phyloP scores from a whole-genome alignment of 2,329 filamentous ascomycete genomes.

The Aspergillus glaucus region DNA sequence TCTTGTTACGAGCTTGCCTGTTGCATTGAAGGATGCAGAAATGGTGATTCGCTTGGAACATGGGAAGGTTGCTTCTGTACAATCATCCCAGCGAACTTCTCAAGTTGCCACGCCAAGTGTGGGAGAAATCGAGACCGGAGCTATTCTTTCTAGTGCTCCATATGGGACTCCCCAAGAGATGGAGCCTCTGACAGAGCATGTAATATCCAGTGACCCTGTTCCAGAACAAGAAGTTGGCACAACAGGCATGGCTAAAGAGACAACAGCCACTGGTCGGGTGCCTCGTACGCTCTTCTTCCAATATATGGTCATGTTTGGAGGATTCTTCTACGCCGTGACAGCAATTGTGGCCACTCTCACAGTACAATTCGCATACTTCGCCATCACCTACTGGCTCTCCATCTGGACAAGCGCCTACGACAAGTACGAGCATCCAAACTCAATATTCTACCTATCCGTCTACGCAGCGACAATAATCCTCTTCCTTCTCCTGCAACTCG shows the following conservation, averaged over 20 bases:
- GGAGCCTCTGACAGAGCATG: neutral
- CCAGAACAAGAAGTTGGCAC: constrained; percentile 5
- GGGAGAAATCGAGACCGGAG: neutral
- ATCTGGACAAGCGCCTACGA: constrained; percentile 22
- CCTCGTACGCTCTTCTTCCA: constrained; percentile 19
- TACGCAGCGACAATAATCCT: constrained; percentile 44
- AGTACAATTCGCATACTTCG: constrained; percentile 21
- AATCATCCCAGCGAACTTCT: constrained; percentile 2
- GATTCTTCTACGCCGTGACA: constrained; percentile 14
- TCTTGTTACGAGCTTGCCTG: constrained; percentile 47
- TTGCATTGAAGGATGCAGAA: constrained; percentile 18
- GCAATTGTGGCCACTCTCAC: constrained; percentile 14
- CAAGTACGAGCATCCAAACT: constrained; percentile 10
- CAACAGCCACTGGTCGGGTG: constrained; percentile 16
- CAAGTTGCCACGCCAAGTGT: neutral
- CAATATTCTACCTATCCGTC: constrained; percentile 47
- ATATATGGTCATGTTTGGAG: constrained; percentile 22
- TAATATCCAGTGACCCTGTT: neutral
- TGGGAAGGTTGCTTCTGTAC: constrained; percentile 12
- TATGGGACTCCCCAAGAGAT: constrained; percentile 1
- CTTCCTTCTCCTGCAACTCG: constrained; percentile 17
- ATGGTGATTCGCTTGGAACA: constrained; percentile 13
- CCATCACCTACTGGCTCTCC: constrained; percentile 24
- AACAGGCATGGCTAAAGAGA: constrained; percentile 15
- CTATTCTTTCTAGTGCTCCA: neutral